Conservation (phyloP, 495 filamentous ascomycete species). For the Opeltia flavorubescens region DNA sequence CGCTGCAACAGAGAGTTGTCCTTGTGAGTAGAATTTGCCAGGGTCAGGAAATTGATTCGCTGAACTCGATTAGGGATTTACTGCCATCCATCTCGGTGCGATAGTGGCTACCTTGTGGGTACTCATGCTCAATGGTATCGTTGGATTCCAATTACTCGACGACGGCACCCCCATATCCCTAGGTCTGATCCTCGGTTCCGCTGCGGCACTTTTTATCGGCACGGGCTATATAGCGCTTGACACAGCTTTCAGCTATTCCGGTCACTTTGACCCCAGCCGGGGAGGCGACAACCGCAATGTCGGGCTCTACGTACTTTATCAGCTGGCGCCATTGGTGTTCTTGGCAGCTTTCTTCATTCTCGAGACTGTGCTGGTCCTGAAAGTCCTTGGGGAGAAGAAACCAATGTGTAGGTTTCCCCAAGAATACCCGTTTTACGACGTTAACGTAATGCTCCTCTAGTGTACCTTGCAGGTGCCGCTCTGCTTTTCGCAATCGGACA, state of each 20-base stretch:
- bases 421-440: background rate
- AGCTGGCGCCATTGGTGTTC: conserved; percentile 80
- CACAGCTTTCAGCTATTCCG: conserved; percentile 77
- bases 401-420: conserved; percentile 58
- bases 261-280: conserved; percentile 50
- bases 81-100: conserved; percentile 79
- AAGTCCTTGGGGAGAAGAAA: conserved; percentile 67
- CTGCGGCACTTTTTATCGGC: conserved; percentile 62
- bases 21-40: conserved; percentile 33
- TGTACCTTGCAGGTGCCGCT: conserved; percentile 60
- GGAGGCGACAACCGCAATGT: conserved; percentile 48
- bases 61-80: conserved; percentile 53
- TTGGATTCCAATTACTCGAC: conserved; percentile 87
- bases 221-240: conserved; percentile 94
- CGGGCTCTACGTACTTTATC: conserved; percentile 86
- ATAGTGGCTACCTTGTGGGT: conserved; percentile 85
- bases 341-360: conserved; percentile 70
- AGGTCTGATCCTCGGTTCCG: conserved; percentile 58
- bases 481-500: conserved; percentile 83
- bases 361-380: conserved; percentile 68
- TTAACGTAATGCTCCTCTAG: conserved; percentile 27
- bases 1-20: conserved; percentile 50
- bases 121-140: conserved; percentile 77
- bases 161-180: conserved; percentile 81
- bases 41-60: conserved; percentile 1